Conservation (phyloP, 164 flowering plant genomes). For the Nymphaea colorata region DNA sequence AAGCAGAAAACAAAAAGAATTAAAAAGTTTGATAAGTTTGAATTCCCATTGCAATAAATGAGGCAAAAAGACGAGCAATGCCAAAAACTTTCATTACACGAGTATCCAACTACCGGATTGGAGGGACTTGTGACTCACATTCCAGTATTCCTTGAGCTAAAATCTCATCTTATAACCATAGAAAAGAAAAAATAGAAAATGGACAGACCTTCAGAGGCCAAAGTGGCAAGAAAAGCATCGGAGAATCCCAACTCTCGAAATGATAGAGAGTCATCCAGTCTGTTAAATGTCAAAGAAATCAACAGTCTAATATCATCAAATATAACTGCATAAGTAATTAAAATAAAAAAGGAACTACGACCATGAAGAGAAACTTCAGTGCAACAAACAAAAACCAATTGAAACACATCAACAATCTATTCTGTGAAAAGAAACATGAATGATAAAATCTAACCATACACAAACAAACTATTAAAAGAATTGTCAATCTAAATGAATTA, state of each 20-base stretch:
- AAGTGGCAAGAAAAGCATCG: conserved; percentile 61
- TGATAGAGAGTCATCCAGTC: conserved; percentile 51
- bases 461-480: neutral
- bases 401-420: too few species aligned
- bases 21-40: neutral
- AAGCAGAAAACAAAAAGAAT: too few species aligned
- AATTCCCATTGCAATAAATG: neutral
- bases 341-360: too few species aligned
- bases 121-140: neutral
- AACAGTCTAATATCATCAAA: too few species aligned
- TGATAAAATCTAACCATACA: conserved; percentile 11
- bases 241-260: conserved; percentile 65
- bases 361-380: too few species aligned
- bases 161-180: neutral
- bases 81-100: neutral
- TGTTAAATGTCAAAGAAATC: conserved; percentile 15
- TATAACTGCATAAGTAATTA: too few species aligned
- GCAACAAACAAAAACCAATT: too few species aligned
- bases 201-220: conserved; percentile 58
- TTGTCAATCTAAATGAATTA: neutral
- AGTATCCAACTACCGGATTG: neutral
- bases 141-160: neutral
- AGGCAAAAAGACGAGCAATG: neutral
- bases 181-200: neutral
- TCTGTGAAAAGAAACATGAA: too few species aligned